Evolutionary conservation across 1,284 basidiomycete species (phyloP).

Genomic region (Trichosporon ovoides): DNA sequence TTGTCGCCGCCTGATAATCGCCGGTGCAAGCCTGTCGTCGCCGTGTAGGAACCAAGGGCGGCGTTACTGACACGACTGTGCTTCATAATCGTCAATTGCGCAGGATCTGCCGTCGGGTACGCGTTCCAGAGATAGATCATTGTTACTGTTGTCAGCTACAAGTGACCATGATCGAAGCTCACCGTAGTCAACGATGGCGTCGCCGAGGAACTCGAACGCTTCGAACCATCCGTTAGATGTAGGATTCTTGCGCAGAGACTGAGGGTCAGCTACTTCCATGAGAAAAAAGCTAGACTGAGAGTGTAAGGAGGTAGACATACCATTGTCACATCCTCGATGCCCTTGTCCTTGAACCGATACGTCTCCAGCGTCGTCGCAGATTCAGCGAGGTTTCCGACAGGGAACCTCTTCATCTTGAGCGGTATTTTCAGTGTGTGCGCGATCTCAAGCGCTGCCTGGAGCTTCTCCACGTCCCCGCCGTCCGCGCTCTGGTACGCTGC

Average conservation of each 20-base stretch:
- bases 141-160: conserved; percentile 19
- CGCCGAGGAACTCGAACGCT: conserved; percentile 29
- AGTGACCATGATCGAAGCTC: no score
- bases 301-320: conserved; percentile 15
- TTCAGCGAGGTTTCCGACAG: background rate
- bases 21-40: background rate
- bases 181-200: conserved; percentile 31
- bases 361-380: conserved; percentile 18
- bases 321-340: conserved; percentile 13
- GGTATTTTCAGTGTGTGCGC: conserved; percentile 25
- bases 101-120: conserved; percentile 23
- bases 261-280: background rate
- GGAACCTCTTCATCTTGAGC: conserved; percentile 12
- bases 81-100: conserved; percentile 27
- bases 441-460: conserved; percentile 29
- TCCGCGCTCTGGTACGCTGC: conserved; percentile 31
- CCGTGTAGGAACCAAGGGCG: background rate
- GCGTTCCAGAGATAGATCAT: conserved; percentile 23
- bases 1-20: background rate
- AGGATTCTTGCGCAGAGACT: background rate
- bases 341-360: conserved; percentile 27
- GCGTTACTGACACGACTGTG: conserved; percentile 20
- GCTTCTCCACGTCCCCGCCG: conserved; percentile 1
- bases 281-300: background rate
- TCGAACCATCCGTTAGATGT: conserved; percentile 11